phyloP scores from a whole-genome alignment of 805 yeast species.

The Metschnikowia rubicola region DNA sequence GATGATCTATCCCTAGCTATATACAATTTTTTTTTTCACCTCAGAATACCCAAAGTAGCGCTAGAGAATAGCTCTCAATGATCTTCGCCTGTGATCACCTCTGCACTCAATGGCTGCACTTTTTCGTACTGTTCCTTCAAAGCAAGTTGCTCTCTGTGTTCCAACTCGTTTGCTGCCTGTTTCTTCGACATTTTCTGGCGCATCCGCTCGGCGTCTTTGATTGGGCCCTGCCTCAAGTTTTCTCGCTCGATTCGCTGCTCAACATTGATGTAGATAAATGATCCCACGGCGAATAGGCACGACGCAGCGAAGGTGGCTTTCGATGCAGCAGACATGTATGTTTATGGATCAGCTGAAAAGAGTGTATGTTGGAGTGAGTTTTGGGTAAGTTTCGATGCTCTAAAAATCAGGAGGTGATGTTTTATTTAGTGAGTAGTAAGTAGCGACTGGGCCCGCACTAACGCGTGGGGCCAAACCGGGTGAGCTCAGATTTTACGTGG shows the following conservation, averaged over 20 bases:
- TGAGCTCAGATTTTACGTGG: background rate
- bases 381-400: background rate
- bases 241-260: slow-evolving; percentile 69
- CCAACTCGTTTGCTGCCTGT: slow-evolving; percentile 52
- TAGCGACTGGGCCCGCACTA: background rate
- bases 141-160: slow-evolving; percentile 62
- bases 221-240: slow-evolving; percentile 76
- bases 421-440: background rate
- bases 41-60: too few relatives aligned
- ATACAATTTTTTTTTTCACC: too few relatives aligned
- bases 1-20: too few relatives aligned
- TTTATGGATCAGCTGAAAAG: background rate
- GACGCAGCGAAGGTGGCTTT: slow-evolving; percentile 68
- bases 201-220: slow-evolving; percentile 72
- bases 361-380: background rate
- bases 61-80: background rate
- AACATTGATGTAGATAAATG: slow-evolving; percentile 66
- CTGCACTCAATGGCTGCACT: slow-evolving; percentile 54
- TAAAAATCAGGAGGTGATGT: too few relatives aligned
- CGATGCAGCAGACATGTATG: slow-evolving; percentile 67
- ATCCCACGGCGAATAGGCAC: slow-evolving; percentile 50
- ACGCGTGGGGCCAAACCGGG: background rate
- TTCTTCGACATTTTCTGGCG: slow-evolving; percentile 41
- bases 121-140: slow-evolving; percentile 54
- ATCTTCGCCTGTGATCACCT: slow-evolving; percentile 34